Evolutionary conservation across 2,329 filamentous ascomycete species (phyloP).

Genomic region (Penicillium sumatraense): DNA sequence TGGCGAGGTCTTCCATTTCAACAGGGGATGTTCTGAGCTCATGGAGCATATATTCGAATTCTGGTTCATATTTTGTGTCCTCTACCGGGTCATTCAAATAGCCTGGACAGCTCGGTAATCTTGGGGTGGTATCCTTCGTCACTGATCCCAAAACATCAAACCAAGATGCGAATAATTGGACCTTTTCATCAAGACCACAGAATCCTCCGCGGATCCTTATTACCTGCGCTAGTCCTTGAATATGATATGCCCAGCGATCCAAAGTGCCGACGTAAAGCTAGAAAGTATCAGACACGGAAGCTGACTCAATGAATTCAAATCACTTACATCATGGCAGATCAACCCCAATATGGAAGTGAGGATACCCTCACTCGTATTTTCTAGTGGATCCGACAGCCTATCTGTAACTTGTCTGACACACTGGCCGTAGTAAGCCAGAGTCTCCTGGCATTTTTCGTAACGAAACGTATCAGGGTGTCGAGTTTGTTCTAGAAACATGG

Average conservation of each 20-base stretch:
- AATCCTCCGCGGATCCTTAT: slow-evolving; percentile 23
- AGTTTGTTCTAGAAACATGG: slow-evolving; percentile 30
- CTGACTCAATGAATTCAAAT: neutral
- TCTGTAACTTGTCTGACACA: slow-evolving; percentile 24
- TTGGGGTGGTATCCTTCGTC: neutral
- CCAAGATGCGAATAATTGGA: slow-evolving; percentile 9
- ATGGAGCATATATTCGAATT: neutral
- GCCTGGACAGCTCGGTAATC: neutral
- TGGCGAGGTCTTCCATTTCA: neutral
- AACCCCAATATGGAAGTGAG: slow-evolving; percentile 26
- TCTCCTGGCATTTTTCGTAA: slow-evolving; percentile 26
- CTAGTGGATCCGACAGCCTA: slow-evolving; percentile 19
- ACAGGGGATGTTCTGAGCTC: neutral
- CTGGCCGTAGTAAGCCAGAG: slow-evolving; percentile 25
- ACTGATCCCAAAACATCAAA: slow-evolving; percentile 12
- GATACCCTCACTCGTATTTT: slow-evolving; percentile 22
- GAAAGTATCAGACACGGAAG: neutral
- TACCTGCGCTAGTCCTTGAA: slow-evolving; percentile 24
- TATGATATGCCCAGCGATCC: slow-evolving; percentile 26
- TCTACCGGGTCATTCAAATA: neutral
- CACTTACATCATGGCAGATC: slow-evolving; percentile 31
- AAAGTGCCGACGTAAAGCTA: slow-evolving; percentile 24
- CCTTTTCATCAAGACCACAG: slow-evolving; percentile 9
- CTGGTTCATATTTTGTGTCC: too few relatives aligned
- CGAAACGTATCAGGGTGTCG: slow-evolving; percentile 16